Evolutionary conservation across 2,329 filamentous ascomycete species (phyloP), one percentile per base, ranked within the genome.

Genomic region (Phaeosphaeria sp.): DNA sequence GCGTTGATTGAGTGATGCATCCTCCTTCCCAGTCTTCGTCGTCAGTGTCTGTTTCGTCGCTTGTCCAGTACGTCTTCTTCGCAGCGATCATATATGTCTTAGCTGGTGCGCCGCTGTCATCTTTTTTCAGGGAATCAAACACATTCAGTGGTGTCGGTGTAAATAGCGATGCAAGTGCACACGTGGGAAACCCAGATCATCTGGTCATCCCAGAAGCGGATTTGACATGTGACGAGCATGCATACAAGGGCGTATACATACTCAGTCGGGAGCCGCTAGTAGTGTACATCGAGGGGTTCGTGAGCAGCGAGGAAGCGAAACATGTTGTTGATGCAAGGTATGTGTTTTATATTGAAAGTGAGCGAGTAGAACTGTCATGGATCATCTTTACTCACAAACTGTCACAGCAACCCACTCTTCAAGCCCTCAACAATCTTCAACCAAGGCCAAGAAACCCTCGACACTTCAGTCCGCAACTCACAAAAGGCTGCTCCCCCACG

Each of bases 201-300:
- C 56, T 83, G 30, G 77, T 80, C 4, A 72, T 79, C 47, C 80
- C 80, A 2, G 73, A 77, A 17, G 56, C 59, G 21, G 67, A 72
- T n/a, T 56, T 83, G 25, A 50, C 60, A 39, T 83, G 81, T 64
- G 57, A 63, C 6, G 60, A 67, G 36, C 78, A 81, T 67, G 58
- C 59, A 3, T 80, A 79, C 54, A 67, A 68, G 36, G 63, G 66
- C 1, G 68, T 83, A 1, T 82, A 85, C 63, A 74, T 88, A 5
- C 77, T 87, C 51, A 82, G 79, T 18, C 75, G 80, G 17, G 79
- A 82, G 46, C 86, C 86, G 2, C 70, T 88, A 59, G 77, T 89
- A 6, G 77, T 88, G 17, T 87, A 88, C 69, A 81, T 88, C 47
- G 83, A 86, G 66, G 76, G 79, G 36, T 88, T 87, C 67, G 59